These are phyloP conservation scores for Neltuma alba DNA, from an alignment of 306 rosid genomes.

Conservation along the genomic window DNA sequence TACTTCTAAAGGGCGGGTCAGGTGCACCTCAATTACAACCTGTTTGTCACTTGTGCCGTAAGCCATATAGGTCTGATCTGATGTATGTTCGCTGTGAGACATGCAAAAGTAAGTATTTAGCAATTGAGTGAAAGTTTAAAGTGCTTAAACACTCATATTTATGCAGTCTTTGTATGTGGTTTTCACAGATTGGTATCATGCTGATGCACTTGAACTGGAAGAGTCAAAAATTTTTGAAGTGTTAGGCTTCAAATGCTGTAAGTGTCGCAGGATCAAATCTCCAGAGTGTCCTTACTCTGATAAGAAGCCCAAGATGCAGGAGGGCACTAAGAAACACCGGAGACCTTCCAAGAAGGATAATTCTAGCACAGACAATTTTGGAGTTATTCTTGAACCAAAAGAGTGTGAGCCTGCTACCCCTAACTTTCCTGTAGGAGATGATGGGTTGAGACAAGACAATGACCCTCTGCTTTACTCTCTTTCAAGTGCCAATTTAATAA, in stretches of 20 bases:
- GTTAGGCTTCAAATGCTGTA: constrained; percentile 89
- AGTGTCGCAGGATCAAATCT: constrained; percentile 90
- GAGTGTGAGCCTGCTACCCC: constrained; percentile 62
- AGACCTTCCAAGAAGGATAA: constrained; percentile 56
- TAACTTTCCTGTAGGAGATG: constrained; percentile 52
- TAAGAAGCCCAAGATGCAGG: constrained; percentile 40
- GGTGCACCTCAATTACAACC: constrained; percentile 50
- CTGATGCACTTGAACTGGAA: constrained; percentile 87
- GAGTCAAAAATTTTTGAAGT: constrained; percentile 73
- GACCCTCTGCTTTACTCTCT: constrained; percentile 81
- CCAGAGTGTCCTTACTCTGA: constrained; percentile 84
- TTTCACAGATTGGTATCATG: constrained; percentile 95
- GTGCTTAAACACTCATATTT: not conserved
- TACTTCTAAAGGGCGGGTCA: constrained; percentile 68
- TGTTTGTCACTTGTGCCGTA: constrained; percentile 70
- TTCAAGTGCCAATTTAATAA: constrained; percentile 63
- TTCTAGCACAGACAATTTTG: constrained; percentile 56
- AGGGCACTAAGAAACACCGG: constrained; percentile 48
- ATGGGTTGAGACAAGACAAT: constrained; percentile 48
- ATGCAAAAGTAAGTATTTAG: constrained; percentile 68
- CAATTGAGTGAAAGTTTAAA: not conserved
- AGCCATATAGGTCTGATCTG: constrained; percentile 72
- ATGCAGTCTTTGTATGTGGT: constrained; percentile 21
- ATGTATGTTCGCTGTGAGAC: constrained; percentile 82
- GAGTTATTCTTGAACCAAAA: constrained; percentile 48